These are phyloP conservation scores for Sutorius eximius DNA, from an alignment of 1,284 basidiomycete genomes.

Conservation along the genomic window DNA sequence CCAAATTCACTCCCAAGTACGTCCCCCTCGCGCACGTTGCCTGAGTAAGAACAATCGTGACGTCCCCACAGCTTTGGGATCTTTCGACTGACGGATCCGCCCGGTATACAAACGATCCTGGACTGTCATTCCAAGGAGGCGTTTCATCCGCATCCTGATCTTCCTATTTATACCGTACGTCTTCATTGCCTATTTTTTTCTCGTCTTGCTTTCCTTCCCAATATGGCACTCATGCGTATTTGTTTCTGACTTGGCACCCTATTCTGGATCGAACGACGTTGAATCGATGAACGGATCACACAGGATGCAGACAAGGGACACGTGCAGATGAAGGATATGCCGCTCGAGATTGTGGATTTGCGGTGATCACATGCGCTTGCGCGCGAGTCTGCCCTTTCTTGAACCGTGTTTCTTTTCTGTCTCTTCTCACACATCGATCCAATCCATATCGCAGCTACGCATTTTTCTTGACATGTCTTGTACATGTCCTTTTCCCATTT, in stretches of 20 bases:
- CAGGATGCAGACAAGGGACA: constrained; percentile 79
- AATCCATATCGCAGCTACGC: not conserved
- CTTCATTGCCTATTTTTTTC: not conserved
- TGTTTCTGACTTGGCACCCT: not conserved
- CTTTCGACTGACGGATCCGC: constrained; percentile 84
- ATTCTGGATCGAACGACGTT: not conserved
- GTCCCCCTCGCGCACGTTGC: constrained; percentile 17
- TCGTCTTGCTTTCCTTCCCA: not conserved
- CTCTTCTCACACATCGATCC: not conserved
- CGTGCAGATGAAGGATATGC: constrained; percentile 70
- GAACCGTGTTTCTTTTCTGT: not conserved
- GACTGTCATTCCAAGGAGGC: constrained; percentile 67
- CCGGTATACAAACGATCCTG: constrained; percentile 70
- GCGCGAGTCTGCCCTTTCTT: not conserved
- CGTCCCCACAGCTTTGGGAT: constrained; percentile 66
- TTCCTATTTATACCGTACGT: constrained; percentile 79
- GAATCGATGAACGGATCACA: not conserved
- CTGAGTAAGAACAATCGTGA: not conserved
- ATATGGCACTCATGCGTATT: constrained; percentile 3
- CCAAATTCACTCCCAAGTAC: constrained; percentile 73
- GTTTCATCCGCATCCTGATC: constrained; percentile 82
- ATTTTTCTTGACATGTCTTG: constrained; percentile 5
- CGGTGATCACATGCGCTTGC: constrained; percentile 35
- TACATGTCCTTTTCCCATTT: not conserved
- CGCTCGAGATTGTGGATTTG: constrained; percentile 73